Evolutionary conservation across 2,329 filamentous ascomycete species (phyloP).

Genomic region (Acrocalymma vagum): DNA sequence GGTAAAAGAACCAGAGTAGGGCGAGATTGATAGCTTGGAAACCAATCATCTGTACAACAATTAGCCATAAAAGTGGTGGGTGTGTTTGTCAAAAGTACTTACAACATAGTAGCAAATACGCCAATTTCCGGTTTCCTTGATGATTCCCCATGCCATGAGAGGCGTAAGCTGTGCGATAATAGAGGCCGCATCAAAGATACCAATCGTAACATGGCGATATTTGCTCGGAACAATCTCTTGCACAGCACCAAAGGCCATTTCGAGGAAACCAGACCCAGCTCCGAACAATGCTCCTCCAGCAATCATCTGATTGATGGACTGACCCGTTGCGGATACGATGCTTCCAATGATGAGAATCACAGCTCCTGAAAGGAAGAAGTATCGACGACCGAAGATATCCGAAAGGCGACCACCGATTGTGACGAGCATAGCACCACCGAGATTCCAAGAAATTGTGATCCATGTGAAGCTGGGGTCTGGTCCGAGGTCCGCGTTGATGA

Average conservation of each 20-base stretch:
- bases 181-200: conserved; percentile 42
- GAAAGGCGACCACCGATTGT: conserved; percentile 45
- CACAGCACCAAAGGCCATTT: conserved; percentile 50
- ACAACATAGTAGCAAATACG: conserved; percentile 39
- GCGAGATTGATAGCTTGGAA: conserved; percentile 35
- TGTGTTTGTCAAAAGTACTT: too few relatives aligned
- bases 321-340: conserved; percentile 51
- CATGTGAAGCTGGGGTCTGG: conserved; percentile 40
- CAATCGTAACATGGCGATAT: conserved; percentile 49
- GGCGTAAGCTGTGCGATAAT: conserved; percentile 44
- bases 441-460: conserved; percentile 45
- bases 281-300: conserved; percentile 51
- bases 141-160: conserved; percentile 40
- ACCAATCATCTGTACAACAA: too few relatives aligned
- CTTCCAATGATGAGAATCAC: conserved; percentile 44
- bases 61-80: too few relatives aligned
- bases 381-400: conserved; percentile 51
- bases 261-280: conserved; percentile 50
- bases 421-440: conserved; percentile 42
- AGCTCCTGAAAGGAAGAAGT: conserved; percentile 44
- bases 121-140: conserved; percentile 37
- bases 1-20: conserved; percentile 41
- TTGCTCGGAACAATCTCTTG: conserved; percentile 51
- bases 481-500: conserved; percentile 43
- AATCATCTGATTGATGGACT: conserved; percentile 52